phyloP scores from a whole-genome alignment of 2,329 filamentous ascomycete genomes.

The Xylariomycetidae sp. region DNA sequence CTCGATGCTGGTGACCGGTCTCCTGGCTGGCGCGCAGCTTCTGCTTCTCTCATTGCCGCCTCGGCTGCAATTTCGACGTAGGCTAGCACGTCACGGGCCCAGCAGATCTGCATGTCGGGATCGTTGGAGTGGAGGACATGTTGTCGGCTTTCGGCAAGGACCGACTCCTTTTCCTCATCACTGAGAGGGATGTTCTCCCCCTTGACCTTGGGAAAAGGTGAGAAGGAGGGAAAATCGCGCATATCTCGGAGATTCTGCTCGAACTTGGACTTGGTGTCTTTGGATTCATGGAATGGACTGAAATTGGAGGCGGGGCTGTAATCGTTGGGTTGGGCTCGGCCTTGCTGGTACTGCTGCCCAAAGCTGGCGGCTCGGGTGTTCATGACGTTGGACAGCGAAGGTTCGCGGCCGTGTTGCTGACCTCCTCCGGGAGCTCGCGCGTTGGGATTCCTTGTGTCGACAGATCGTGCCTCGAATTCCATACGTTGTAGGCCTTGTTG shows the following conservation, averaged over 20 bases:
- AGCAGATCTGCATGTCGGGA: slow-evolving; percentile 91
- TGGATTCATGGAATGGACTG: slow-evolving; percentile 37
- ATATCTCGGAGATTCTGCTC: slow-evolving; percentile 37
- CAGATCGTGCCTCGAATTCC: slow-evolving; percentile 69
- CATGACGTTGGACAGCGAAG: slow-evolving; percentile 37
- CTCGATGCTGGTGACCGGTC: slow-evolving; percentile 44
- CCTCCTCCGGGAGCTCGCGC: slow-evolving; percentile 21
- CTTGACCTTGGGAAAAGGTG: slow-evolving; percentile 82
- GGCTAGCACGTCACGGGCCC: slow-evolving; percentile 87
- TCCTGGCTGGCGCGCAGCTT: slow-evolving; percentile 26
- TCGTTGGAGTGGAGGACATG: slow-evolving; percentile 90
- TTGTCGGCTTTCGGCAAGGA: slow-evolving; percentile 76
- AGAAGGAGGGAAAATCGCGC: slow-evolving; percentile 70
- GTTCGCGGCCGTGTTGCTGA: slow-evolving; percentile 36
- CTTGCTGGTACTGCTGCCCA: slow-evolving; percentile 26
- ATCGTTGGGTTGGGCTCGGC: slow-evolving; percentile 25
- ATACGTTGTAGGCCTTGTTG: slow-evolving; percentile 89
- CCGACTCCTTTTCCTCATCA: slow-evolving; percentile 89
- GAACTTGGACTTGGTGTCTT: slow-evolving; percentile 31
- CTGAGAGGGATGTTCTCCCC: slow-evolving; percentile 88
- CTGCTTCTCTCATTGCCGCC: slow-evolving; percentile 62
- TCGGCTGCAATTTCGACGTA: slow-evolving; percentile 84
- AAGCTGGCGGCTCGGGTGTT: slow-evolving; percentile 22
- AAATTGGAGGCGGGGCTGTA: slow-evolving; percentile 30
- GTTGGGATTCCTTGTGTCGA: slow-evolving; percentile 30